A percentile compares a stretch with the other conserved stretches of the same genome.
Evolutionary conservation across 2,329 filamentous ascomycete species (phyloP).

Genomic region (Diplodia scrobiculata): DNA sequence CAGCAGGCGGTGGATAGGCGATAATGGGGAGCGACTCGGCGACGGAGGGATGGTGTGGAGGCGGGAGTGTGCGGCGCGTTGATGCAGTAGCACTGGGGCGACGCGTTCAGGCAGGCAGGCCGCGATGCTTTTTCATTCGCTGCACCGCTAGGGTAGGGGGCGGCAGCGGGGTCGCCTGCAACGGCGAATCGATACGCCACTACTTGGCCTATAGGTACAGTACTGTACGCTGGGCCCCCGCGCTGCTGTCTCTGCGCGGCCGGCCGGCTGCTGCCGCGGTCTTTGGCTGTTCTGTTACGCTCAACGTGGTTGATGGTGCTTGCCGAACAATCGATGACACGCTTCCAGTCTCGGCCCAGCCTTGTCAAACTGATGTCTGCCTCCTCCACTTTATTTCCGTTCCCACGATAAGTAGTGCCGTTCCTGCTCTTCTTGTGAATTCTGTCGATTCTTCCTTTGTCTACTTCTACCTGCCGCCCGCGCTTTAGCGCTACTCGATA

Average conservation of each 20-base stretch:
- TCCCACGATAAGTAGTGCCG: conserved; percentile 7
- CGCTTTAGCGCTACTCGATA: conserved; percentile 18
- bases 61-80: conserved; percentile 5
- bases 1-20: conserved; percentile 31
- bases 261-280: background rate
- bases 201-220: background rate
- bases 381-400: conserved; percentile 19
- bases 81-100: conserved; percentile 13
- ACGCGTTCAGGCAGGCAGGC: conserved; percentile 25
- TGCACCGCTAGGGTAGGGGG: conserved; percentile 3
- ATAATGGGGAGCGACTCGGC: background rate
- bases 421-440: background rate
- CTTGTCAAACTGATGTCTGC: conserved; percentile 10
- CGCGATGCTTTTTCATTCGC: conserved; percentile 28
- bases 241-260: background rate
- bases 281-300: background rate
- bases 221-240: background rate
- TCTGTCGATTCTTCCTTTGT: background rate
- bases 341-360: conserved; percentile 13
- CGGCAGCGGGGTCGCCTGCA: conserved; percentile 11
- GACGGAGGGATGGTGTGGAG: conserved; percentile 3
- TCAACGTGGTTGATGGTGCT: background rate
- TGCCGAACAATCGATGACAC: conserved; percentile 13
- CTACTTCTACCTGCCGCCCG: background rate
- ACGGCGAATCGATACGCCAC: background rate